Evolutionary conservation across 805 yeast species (phyloP), one percentile per base, ranked within the genome.

Genomic region (Phaffomyces opuntiae): DNA sequence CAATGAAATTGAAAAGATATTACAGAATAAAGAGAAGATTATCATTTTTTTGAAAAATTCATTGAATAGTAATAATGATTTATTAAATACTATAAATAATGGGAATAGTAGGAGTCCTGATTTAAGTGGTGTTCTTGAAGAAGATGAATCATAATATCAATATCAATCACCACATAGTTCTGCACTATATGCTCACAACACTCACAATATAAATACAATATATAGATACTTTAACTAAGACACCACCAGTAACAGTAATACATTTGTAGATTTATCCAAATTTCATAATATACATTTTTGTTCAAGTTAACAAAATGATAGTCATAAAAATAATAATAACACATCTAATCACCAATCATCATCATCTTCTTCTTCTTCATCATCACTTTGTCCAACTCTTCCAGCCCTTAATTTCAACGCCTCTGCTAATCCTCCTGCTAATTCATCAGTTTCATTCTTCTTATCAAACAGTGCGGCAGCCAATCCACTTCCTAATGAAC

Each of bases 351-450:
- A 21, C 19, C 87, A 87, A 63, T 98, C 93, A 65, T 91, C 93
- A 54, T 81, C 87, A 38, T 79, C 81, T 40, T 80, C 82, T 19
- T 77, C 84, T 2, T 75, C 83, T 45, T 83, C 90, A 14, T 80
- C 89, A 46, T 80, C 87, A 50, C 82, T 79, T 36, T 78, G 84
- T 32, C 73, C 66, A 67, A 78, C 77, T 49, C 77, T 74, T 14
- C 87, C 77, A 4, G 87, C 87, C 61, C 93, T 77, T 43, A 81
- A 85, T 60, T 83, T 85, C 55, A 89, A 74, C 1, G 96, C 96
- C 49, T 86, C 87, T 0, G 96, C 96, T 48, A 89, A 69, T 7
- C 91, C 89, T n/a, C 88, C 90, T 12, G 91, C 93, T 54, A 87
- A 69, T 1, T 70, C 65, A 14, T 68, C 67, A 49, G 81, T 87